A percentile compares a stretch with the other conserved stretches of the same genome.
Evolutionary conservation across 495 filamentous ascomycete species (phyloP).

Genomic region (Penicillium desertorum): DNA sequence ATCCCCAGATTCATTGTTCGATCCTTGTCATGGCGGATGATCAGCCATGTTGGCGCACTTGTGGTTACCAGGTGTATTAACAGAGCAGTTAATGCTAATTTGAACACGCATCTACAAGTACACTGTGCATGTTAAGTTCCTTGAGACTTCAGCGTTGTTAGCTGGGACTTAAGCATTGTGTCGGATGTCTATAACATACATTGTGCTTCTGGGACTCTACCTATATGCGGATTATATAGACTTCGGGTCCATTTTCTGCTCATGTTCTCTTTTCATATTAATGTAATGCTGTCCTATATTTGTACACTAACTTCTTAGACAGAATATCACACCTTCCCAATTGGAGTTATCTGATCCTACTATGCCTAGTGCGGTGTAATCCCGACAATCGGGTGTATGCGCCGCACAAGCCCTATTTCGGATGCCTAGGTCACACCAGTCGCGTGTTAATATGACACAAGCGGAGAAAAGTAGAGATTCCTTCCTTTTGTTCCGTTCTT

Average conservation of each 20-base stretch:
- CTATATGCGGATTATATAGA: background rate
- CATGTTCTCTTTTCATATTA: background rate
- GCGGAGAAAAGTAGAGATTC: background rate
- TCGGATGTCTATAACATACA: background rate
- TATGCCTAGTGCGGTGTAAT: constrained; percentile 2
- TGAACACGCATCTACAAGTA: background rate
- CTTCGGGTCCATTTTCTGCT: background rate
- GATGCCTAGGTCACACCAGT: constrained; percentile 9
- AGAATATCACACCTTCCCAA: background rate
- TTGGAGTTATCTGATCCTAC: constrained; percentile 6
- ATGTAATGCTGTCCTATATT: background rate
- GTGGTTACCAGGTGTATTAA: background rate
- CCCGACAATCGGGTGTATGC: constrained; percentile 8
- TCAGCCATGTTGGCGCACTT: background rate
- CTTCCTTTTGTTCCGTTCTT: background rate
- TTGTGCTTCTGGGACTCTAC: background rate
- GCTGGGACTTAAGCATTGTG: background rate
- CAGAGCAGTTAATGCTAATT: background rate
- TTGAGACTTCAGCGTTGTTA: too few relatives aligned
- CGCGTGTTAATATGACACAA: constrained; percentile 4
- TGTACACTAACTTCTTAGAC: background rate
- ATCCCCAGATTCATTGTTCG: background rate
- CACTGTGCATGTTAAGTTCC: too few relatives aligned
- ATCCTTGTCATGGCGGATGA: background rate
- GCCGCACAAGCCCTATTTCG: background rate